A percentile compares a stretch with the other conserved stretches of the same genome.
Evolutionary conservation across 2,329 filamentous ascomycete genomes (phyloP).

Genomic region (Aspergillus udagawae): DNA sequence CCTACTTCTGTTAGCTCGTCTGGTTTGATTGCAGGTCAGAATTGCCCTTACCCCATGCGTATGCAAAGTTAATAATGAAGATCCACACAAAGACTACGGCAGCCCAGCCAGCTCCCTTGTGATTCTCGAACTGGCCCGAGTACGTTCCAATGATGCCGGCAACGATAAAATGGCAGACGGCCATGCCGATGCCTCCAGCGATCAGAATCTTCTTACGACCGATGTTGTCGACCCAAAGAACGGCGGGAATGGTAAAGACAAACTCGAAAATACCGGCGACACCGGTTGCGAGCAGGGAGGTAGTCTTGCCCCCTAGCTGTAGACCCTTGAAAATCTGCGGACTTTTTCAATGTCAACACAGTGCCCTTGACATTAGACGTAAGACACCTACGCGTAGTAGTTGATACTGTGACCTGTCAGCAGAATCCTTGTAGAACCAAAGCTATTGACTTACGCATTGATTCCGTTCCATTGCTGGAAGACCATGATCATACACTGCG

Average conservation of each 20-base stretch:
- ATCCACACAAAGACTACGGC: slow-evolving; percentile 61
- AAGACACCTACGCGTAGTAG: slow-evolving; percentile 33
- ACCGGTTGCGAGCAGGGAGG: slow-evolving; percentile 37
- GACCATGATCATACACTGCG: slow-evolving; percentile 45
- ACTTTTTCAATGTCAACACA: slow-evolving; percentile 8
- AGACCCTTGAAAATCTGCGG: slow-evolving; percentile 34
- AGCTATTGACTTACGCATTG: slow-evolving; percentile 9
- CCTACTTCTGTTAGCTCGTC: slow-evolving; percentile 7
- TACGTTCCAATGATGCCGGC: slow-evolving; percentile 65
- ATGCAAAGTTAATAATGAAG: slow-evolving; percentile 71
- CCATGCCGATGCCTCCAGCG: slow-evolving; percentile 64
- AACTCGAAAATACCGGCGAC: slow-evolving; percentile 40
- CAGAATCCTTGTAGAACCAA: background rate
- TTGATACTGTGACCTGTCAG: slow-evolving; percentile 23
- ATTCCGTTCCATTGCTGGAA: slow-evolving; percentile 49
- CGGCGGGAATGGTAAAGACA: slow-evolving; percentile 38
- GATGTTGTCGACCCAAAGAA: slow-evolving; percentile 39
- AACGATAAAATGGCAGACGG: slow-evolving; percentile 66
- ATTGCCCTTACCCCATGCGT: slow-evolving; percentile 54
- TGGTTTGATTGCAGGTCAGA: too few relatives aligned
- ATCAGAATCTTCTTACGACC: slow-evolving; percentile 40
- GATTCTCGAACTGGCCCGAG: slow-evolving; percentile 53
- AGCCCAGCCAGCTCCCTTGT: slow-evolving; percentile 65
- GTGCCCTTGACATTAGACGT: background rate
- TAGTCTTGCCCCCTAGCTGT: slow-evolving; percentile 33